Base-by-base conservation (phyloP, 2,329 filamentous ascomycete genomes). In the Fusarium newnesense region DNA sequence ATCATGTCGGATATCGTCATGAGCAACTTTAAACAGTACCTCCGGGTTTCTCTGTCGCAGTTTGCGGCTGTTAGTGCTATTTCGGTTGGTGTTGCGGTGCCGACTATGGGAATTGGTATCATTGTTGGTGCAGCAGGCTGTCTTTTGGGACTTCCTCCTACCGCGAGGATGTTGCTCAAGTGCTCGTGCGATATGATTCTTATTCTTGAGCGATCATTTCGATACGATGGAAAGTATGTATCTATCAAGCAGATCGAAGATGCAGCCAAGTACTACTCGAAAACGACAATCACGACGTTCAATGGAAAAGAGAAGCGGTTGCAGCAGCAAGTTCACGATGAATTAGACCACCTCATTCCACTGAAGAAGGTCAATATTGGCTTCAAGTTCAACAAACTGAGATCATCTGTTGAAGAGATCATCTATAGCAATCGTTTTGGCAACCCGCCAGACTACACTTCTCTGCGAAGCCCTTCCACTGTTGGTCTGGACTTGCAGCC, bases 171-270 rank as follows among this genome's bases (percentile, higher is more conserved):
- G 76, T 26, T 77, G 21, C 69, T 77, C 21, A 77, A 77, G 21
- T 77, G 76, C 10, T 77, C 76, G 0, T 78, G 76, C 46, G 76
- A 78, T 3, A 78, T 77, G 76, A 77, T 77, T 10, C 50, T 77
- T 0, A 77, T 77, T 0, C 73, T 77, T 0, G 76, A 77, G 10
- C 60, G 76, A 0, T 77, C 76, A 2, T 77, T 77, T 2, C 49
- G 76, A 4, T 77, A 77, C 13, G 76, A 64, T 0, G 76, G 76
- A 26, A 77, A 77, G 39, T 77, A 78, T 28, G 76, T 77, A 5
- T 77, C 76, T 1, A 60, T 78, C 39, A 77, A 74, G 47, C 74
- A 77, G 62, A 77, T 77, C 28, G 76, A 77, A 39, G 69, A 75
- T 9, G 76, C 76, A 2, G 76, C 76, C 0, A 77, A 64, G 21